Evolutionary conservation across 1,284 basidiomycete species (phyloP), one percentile per base, ranked within the genome.

Genomic region (Ceratorhiza oryzae-sativae): DNA sequence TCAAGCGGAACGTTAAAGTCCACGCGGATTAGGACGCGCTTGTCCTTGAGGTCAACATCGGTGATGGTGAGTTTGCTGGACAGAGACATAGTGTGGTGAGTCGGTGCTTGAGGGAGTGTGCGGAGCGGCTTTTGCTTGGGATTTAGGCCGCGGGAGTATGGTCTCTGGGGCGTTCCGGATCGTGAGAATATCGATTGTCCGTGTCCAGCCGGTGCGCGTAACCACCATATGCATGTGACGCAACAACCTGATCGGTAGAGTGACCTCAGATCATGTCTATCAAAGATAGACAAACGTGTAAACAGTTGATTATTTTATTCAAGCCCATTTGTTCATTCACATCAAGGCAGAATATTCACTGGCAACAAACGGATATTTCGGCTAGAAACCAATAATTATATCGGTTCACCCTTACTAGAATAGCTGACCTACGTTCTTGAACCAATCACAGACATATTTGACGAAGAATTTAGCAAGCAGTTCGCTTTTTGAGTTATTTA

Each of bases 1-100:
- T n/a, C 86, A 83, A 94, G 89, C 76, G 97, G 97, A 76, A 99
- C 97, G 83, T 99, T 99, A 85, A 99, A 99, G 87, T 99, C 97
- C 78, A 98, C 94, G 76, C 95, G 92, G 80, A 97, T 94, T 78
- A 98, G 90, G 79, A 98, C 95, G 77, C 93, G 92, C 83, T 94
- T 95, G 80, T 85, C 92, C 79, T 89, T 89, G 85, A 98, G 90
- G 78, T 92, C 88, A 80, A 96, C 85, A 84, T 98, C 97, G 76
- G 90, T 93, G 83, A 99, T 95, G 76, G 91, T 86, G 77, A 97
- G 88, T 82, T 97, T 98, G 85, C 90, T 95, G 46, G 96, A 91
- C 82, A 98, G 92, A 76, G 96, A 98, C 96, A 97, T 98, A 81
- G 86, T 78, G 79, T 32, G 45, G 36, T 42, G 36, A 27, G 63